Base-by-base conservation (phyloP, 2,329 filamentous ascomycete species). In the Phaeosphaeriaceae sp. region DNA sequence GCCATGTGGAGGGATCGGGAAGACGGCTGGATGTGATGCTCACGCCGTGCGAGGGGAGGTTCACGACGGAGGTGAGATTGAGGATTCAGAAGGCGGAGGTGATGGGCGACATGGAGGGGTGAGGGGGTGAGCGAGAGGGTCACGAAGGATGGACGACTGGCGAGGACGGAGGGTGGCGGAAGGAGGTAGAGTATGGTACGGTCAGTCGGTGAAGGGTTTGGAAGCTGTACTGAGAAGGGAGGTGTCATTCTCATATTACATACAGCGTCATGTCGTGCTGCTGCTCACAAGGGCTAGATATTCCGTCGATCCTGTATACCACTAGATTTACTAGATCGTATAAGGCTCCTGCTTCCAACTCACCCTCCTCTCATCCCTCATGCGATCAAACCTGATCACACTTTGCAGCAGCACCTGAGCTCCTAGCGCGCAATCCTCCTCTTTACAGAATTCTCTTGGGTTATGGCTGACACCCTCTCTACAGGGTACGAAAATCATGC, bases 331-430 rank as follows among this genome's bases (percentile, higher is more conserved):
- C 51, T 47, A 70, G 11, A 70, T n/a, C 15, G 68, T 73, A 46
- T 72, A 73, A 6, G 71, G 71, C 45, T 70, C 69, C 49, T 71
- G 67, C 48, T 73, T 73, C 71, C 71, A 73, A 19, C 63, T 70
- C 10, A 73, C 65, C 53, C 70, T 64, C 44, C 70, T 65, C 61
- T 76, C 66, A 44, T 76, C 77, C 58, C 81, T 76, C 71, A 82
- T 68, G 41, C 74, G 66, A 72, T 85, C 83, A 71, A 80, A 84
- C 42, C 80, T 74, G 52, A 84, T 53, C 53, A 85, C 82, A 46
- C 82, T 79, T 48, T 83, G 81, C 54, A 84, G 65, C 64, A 86
- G 63, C 4, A 84, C 80, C 66, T 85, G 82, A 17, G 80, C 76
- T 0, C 81, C 81, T 51, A 81, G 63, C 21, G 77, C 79, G 73